A percentile compares a stretch with the other conserved stretches of the same genome.
phyloP scores from a whole-genome alignment of 164 flowering plant species.

The Annona cherimola region DNA sequence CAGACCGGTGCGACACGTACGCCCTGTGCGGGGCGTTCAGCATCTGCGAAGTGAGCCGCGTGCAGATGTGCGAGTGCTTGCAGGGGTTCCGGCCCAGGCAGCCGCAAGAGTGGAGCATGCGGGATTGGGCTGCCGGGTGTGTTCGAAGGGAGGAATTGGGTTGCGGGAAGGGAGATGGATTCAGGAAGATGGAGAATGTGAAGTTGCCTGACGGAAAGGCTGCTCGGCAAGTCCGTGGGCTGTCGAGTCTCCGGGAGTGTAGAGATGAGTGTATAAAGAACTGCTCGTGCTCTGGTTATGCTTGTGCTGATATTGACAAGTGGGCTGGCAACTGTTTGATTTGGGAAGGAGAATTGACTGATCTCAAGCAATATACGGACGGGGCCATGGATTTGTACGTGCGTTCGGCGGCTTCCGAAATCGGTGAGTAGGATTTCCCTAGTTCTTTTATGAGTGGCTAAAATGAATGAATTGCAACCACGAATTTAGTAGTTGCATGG shows the following conservation, averaged over 20 bases:
- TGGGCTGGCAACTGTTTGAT: slow-evolving; percentile 23
- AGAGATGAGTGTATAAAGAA: slow-evolving; percentile 11
- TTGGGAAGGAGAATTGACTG: slow-evolving; percentile 24
- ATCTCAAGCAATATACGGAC: slow-evolving; percentile 9
- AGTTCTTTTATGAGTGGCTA: no score
- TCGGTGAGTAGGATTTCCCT: slow-evolving; percentile 14
- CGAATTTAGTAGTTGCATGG: background rate
- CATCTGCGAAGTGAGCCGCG: slow-evolving; percentile 18
- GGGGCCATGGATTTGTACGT: slow-evolving; percentile 24
- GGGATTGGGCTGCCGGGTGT: slow-evolving; percentile 24
- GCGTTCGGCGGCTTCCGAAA: slow-evolving; percentile 23
- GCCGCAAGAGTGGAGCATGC: slow-evolving; percentile 8
- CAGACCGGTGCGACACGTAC: slow-evolving; percentile 29
- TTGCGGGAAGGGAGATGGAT: slow-evolving; percentile 19
- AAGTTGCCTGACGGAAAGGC: slow-evolving; percentile 20
- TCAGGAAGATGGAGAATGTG: slow-evolving; percentile 7
- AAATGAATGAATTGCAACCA: background rate
- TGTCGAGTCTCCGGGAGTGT: slow-evolving; percentile 24
- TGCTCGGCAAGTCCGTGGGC: background rate
- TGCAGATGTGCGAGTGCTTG: slow-evolving; percentile 25
- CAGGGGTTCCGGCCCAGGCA: slow-evolving; percentile 21
- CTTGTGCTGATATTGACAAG: slow-evolving; percentile 8
- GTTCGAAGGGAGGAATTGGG: slow-evolving; percentile 2
- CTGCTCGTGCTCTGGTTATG: slow-evolving; percentile 27
- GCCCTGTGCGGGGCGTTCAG: slow-evolving; percentile 31